These are phyloP conservation scores for Geranomyces michiganensis DNA, from an alignment of 192 early-diverging fungal species.

Conservation along the genomic window DNA sequence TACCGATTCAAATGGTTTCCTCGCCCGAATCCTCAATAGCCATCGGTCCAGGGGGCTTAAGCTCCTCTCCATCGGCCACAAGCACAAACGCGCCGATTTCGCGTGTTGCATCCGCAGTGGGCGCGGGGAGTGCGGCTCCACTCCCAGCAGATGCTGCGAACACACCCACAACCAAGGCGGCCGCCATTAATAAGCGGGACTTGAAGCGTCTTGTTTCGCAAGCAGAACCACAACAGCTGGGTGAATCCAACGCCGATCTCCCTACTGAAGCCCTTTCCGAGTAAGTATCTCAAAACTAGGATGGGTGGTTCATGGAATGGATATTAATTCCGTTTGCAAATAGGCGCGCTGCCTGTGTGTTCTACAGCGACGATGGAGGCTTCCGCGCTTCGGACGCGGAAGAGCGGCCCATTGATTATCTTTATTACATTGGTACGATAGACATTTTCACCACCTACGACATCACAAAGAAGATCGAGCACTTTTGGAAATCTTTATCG, in stretches of 20 bases:
- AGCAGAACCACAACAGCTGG: conserved; percentile 64
- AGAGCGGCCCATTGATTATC: conserved; percentile 57
- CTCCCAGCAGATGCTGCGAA: background rate
- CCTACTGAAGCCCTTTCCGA: conserved; percentile 59
- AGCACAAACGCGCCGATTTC: too few relatives aligned
- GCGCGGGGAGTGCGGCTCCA: background rate
- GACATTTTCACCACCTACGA: conserved; percentile 98
- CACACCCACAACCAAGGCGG: too few relatives aligned
- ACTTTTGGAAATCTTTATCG: conserved; percentile 82
- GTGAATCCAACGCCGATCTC: conserved; percentile 54
- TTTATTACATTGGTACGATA: conserved; percentile 83
- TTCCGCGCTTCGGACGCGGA: conserved; percentile 74
- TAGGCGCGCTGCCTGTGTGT: conserved; percentile 76
- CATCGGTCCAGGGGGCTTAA: background rate
- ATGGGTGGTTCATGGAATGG: background rate
- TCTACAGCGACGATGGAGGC: conserved; percentile 92
- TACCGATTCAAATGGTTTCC: background rate
- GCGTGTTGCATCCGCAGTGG: too few relatives aligned
- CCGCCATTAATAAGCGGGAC: conserved; percentile 7
- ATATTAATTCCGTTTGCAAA: conserved; percentile 11
- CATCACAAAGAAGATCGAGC: conserved; percentile 84
- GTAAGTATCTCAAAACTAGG: conserved; percentile 34
- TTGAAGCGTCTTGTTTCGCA: conserved; percentile 44
- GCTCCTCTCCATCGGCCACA: too few relatives aligned
- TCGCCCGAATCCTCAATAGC: background rate